Base-by-base conservation (phyloP, 768 basidiomycete species). In the Boletus huronensis region DNA sequence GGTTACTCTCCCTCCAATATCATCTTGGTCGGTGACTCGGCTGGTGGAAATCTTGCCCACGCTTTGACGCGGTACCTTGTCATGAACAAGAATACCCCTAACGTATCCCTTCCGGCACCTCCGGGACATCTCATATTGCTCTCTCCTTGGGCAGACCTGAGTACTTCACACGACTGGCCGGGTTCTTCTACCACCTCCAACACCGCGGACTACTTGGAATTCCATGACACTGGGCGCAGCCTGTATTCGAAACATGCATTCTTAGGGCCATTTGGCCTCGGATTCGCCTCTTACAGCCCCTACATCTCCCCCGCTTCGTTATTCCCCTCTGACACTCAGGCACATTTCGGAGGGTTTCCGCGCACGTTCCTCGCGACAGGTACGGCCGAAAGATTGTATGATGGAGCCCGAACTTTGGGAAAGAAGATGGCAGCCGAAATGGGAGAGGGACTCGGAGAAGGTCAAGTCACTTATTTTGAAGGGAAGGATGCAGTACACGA, bases 1-100 rank as follows among this genome's bases (percentile, higher is more conserved):
- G 80, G 82, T 0, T 84, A 88, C 64, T 58, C 74, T 2, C 80
- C 88, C 0, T 66, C 72, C 17, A 72, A 88, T 60, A 84, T 93
- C 62, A 75, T 88, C 51, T 47, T 91, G 21, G 75, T 75, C 19
- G 90, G 90, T 3, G 89, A 93, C 65, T 91, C 87, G 1, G 88
- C 90, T 0, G 90, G 90, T 3, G 90, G 78, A 5, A 87, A 91
- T 67, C 79, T 91, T 25, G 82, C 82, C 1, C 75, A 82, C 32
- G 82, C 84, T 0, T 75, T 88, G 40, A 78, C 74, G 9, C 82
- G 83, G 5, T 85, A 85, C 58, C 77, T 90, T 25, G 71, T 80
- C 17, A 80, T 83, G 55, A 69, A 83, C 66, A 70, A 71, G 29
- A 63, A 62, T 28, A 51, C 69, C 3, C 49, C 67, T 9, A 28